Evolutionary conservation across 176 grass and related monocot species (phyloP), one percentile per base, ranked within the genome.

Genomic region (Phragmites australis): DNA sequence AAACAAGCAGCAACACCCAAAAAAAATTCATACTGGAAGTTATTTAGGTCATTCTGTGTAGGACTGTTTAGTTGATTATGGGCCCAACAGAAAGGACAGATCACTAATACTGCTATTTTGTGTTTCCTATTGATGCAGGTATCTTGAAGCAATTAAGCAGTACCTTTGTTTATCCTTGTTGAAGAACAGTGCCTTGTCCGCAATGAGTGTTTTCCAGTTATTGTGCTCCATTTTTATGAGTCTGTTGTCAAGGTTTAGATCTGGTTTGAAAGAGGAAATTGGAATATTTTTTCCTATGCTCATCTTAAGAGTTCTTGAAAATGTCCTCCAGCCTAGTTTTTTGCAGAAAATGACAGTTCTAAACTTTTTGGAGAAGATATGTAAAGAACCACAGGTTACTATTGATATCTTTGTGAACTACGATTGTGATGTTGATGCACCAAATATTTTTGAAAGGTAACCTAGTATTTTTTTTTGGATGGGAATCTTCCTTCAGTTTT

Each of bases 271-370:
- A 74, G 96, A 99, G 81, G 92, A 99, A 89, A 93, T 99, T 74
- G 92, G 96, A 68, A 93, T 99, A 65, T 99, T 99, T 84, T 95
- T 99, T 83, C 96, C 96, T 70, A 99, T 99, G 92, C 92, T 99
- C 79, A 84, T 99, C 55, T 69, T 99, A 57, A 87, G 96, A 53
- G 84, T 99, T 85, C 92, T 99, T 72, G 96, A 99, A 66, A 95
- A 99, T 83, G 87, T 99, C 25, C 83, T 92, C 62, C 96, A 95
- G 66, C 96, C 96, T 81, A 99, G 96, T 45, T 99, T 95, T 77
- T 80, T 99, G 74, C 90, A 99, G 68, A 99, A 99, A 89, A 93
- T 99, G 96, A 93, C 90, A 23, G 86, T 99, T 87, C 85, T 93
- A 70, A 93, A 90, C 88, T 77, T 99, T 56, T 49, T 94, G 79